Evolutionary conservation across 768 basidiomycete species (phyloP).

Genomic region (Tulasnella sp.): DNA sequence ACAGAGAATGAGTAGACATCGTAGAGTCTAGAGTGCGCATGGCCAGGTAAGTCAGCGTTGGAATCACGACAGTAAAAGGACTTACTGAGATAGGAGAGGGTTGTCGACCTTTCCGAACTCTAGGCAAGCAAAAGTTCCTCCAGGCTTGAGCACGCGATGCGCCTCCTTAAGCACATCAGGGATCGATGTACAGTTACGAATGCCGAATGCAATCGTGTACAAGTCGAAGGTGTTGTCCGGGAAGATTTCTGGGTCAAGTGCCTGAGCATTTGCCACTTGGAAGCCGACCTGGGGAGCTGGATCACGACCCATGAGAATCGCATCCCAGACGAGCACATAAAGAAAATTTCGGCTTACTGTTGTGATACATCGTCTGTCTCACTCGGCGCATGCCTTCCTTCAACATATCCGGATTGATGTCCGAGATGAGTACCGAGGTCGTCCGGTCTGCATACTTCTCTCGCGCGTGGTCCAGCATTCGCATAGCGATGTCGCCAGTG

Average conservation of each 20-base stretch:
- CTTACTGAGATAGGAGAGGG: conserved; percentile 77
- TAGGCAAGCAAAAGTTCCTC: conserved; percentile 91
- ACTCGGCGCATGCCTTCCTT: conserved; percentile 87
- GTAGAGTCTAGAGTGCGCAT: conserved; percentile 65
- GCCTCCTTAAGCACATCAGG: conserved; percentile 87
- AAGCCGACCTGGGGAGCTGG: conserved; percentile 92
- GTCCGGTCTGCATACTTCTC: conserved; percentile 90
- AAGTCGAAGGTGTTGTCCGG: conserved; percentile 85
- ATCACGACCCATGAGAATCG: conserved; percentile 27
- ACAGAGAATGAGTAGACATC: conserved; percentile 95
- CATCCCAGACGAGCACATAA: not conserved
- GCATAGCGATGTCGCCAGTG: conserved; percentile 94
- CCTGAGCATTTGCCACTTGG: conserved; percentile 90
- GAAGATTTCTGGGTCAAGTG: conserved; percentile 67
- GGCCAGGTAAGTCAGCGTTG: conserved; percentile 3
- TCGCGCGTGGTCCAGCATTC: conserved; percentile 87
- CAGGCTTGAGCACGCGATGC: conserved; percentile 91
- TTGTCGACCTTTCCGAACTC: conserved; percentile 95
- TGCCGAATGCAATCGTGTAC: conserved; percentile 98
- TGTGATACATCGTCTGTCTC: conserved; percentile 98
- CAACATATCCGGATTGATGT: conserved; percentile 96
- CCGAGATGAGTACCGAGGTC: conserved; percentile 84
- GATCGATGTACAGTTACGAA: conserved; percentile 94
- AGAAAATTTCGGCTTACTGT: conserved; percentile 62
- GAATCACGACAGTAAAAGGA: not conserved